Percentiles rank a stretch among this genome's conserved stretches.
phyloP scores from a whole-genome alignment of 495 filamentous ascomycete genomes.

The Hyaloscypha bicolor region DNA sequence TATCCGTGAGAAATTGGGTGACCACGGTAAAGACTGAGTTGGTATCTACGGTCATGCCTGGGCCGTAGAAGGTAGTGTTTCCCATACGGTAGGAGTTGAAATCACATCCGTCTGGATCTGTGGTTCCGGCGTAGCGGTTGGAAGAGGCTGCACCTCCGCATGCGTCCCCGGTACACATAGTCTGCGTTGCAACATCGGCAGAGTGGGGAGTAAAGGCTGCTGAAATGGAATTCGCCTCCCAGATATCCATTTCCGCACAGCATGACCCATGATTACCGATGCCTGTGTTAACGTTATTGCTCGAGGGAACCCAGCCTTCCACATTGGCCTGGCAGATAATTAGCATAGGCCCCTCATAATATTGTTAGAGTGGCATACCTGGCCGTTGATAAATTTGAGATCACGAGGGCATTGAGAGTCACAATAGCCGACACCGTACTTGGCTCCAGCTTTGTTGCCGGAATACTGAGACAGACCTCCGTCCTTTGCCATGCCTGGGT shows the following conservation, averaged over 20 bases:
- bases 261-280: conserved; percentile 60
- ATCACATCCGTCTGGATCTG: conserved; percentile 76
- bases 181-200: neutral
- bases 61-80: conserved; percentile 59
- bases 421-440: conserved; percentile 74
- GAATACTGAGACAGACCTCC: conserved; percentile 57
- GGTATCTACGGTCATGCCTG: conserved; percentile 59
- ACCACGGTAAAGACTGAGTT: conserved; percentile 65
- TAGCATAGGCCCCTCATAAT: conserved; percentile 40
- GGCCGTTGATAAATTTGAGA: conserved; percentile 67
- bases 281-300: conserved; percentile 56
- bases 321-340: conserved; percentile 47
- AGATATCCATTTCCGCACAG: conserved; percentile 70
- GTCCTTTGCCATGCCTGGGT: conserved; percentile 65
- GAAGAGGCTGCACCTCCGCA: conserved; percentile 36
- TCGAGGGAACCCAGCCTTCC: conserved; percentile 52
- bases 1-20: conserved; percentile 67
- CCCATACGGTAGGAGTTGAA: conserved; percentile 71
- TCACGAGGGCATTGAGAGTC: conserved; percentile 72
- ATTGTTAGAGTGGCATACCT: conserved; percentile 42
- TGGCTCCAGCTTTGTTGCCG: conserved; percentile 66
- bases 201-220: conserved; percentile 20
- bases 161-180: conserved; percentile 27
- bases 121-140: conserved; percentile 53
- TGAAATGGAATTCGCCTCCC: conserved; percentile 28